Percentiles rank a stretch among this genome's conserved stretches.
These are phyloP conservation scores for Ceratocystis papillata DNA, from an alignment of 2,329 filamentous ascomycete species.

Conservation along the genomic window DNA sequence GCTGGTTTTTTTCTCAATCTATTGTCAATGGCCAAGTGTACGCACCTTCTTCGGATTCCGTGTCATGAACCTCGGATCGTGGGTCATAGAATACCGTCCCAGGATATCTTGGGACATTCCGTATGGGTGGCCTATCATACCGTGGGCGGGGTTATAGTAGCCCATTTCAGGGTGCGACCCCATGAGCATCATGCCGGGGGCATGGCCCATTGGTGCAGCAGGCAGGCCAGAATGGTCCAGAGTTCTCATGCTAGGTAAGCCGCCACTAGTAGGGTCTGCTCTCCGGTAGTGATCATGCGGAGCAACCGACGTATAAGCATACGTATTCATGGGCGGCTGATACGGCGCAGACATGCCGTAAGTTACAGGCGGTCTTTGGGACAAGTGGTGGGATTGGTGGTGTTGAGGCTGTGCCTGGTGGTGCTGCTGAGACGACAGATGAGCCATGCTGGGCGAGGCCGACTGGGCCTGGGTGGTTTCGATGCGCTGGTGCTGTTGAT, in stretches of 20 bases:
- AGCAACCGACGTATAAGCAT: constrained; percentile 18
- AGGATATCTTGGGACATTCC: constrained; percentile 37
- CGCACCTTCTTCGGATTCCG: constrained; percentile 49
- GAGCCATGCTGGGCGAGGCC: constrained; percentile 19
- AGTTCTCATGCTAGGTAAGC: constrained; percentile 35
- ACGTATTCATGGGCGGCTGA: constrained; percentile 18
- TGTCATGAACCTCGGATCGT: constrained; percentile 40
- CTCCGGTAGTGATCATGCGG: constrained; percentile 21
- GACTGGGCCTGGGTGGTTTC: constrained; percentile 21
- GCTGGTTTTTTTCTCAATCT: not conserved
- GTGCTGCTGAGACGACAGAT: constrained; percentile 16
- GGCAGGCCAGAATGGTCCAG: constrained; percentile 30
- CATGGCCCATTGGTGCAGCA: constrained; percentile 10
- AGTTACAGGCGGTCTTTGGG: constrained; percentile 18
- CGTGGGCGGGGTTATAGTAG: constrained; percentile 18
- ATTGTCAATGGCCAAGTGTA: constrained; percentile 16
- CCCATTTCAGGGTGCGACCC: constrained; percentile 21
- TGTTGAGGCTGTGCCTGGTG: constrained; percentile 6
- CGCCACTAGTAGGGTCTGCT: constrained; percentile 18
- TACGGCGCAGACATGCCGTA: constrained; percentile 22
- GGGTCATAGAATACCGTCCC: constrained; percentile 39
- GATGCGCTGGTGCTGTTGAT: constrained; percentile 18
- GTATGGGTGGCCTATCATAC: constrained; percentile 27
- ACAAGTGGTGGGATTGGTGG: not conserved
- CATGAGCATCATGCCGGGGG: constrained; percentile 21